Percentiles rank a stretch among this genome's conserved stretches.
These are phyloP conservation scores for Ceratocystis albifundus DNA, from an alignment of 2,329 filamentous ascomycete genomes.

Conservation along the genomic window DNA sequence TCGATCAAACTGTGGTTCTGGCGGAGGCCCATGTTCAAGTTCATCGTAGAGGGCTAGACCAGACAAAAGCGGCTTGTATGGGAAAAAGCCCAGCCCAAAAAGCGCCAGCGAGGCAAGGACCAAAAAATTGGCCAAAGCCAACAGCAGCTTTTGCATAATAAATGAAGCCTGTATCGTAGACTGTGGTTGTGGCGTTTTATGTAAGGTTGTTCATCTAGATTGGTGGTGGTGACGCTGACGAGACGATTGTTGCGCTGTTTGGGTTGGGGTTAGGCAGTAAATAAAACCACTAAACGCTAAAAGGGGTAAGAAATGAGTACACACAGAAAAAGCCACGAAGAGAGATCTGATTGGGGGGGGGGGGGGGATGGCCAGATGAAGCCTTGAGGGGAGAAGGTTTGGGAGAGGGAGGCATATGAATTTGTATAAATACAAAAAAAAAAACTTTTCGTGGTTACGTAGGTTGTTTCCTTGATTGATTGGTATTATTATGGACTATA, in stretches of 20 bases:
- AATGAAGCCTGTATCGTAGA: neutral
- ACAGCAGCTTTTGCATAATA: neutral
- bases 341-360: neutral
- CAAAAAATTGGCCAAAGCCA: slow-evolving; percentile 53
- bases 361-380: neutral
- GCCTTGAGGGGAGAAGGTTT: neutral
- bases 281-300: neutral
- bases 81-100: slow-evolving; percentile 90
- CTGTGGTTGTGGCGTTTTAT: neutral
- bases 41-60: slow-evolving; percentile 62
- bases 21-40: slow-evolving; percentile 41
- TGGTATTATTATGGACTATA: neutral
- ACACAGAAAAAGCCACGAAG: slow-evolving; percentile 2
- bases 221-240: neutral
- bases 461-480: neutral
- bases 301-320: neutral
- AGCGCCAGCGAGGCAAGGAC: slow-evolving; percentile 61
- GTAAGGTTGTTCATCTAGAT: neutral
- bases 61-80: slow-evolving; percentile 86
- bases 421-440: neutral
- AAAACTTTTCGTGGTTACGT: neutral
- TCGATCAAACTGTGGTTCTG: slow-evolving; percentile 68
- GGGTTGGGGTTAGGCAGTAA: neutral
- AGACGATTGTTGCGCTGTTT: neutral
- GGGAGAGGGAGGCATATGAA: neutral